A percentile compares a stretch with the other conserved stretches of the same genome.
phyloP scores from a whole-genome alignment of 179 eudicot species.

The Silene noctiflora region DNA sequence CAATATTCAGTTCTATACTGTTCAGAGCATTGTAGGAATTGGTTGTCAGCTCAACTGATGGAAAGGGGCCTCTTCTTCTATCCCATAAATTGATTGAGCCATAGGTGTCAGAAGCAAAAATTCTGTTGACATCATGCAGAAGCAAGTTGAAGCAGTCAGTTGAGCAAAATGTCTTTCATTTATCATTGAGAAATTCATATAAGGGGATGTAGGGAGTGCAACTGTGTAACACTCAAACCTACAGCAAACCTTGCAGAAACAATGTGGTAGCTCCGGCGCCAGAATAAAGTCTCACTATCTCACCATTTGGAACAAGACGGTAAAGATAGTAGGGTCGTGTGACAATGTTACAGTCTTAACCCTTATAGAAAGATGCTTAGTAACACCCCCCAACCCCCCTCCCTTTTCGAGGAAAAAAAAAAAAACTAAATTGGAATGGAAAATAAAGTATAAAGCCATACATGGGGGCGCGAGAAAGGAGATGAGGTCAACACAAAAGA shows the following conservation, averaged over 20 bases:
- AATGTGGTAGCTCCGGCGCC: not conserved
- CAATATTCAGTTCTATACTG: constrained; percentile 61
- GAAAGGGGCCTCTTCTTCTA: constrained; percentile 62
- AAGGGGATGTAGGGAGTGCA: not conserved
- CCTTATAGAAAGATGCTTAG: not conserved
- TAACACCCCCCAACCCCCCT: too few relatives aligned
- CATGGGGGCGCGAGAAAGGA: not conserved
- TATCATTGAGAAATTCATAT: not conserved
- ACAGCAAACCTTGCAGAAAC: not conserved
- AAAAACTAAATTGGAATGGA: not conserved
- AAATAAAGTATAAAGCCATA: not conserved
- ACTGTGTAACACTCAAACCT: not conserved
- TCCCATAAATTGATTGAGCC: constrained; percentile 85
- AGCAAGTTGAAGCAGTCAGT: constrained; percentile 9
- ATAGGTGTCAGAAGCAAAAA: constrained; percentile 70
- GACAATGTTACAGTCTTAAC: not conserved
- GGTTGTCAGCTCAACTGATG: constrained; percentile 63
- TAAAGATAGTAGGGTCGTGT: constrained; percentile 2
- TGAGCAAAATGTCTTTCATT: not conserved
- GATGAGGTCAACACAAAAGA: not conserved
- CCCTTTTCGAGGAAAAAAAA: too few relatives aligned
- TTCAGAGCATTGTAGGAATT: constrained; percentile 55
- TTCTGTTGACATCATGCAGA: constrained; percentile 40
- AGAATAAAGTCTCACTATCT: not conserved
- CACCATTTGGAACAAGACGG: constrained; percentile 10